Evolutionary conservation across 371 early-diverging fungal genomes (phyloP).

Genomic region (Mortierella sp.): DNA sequence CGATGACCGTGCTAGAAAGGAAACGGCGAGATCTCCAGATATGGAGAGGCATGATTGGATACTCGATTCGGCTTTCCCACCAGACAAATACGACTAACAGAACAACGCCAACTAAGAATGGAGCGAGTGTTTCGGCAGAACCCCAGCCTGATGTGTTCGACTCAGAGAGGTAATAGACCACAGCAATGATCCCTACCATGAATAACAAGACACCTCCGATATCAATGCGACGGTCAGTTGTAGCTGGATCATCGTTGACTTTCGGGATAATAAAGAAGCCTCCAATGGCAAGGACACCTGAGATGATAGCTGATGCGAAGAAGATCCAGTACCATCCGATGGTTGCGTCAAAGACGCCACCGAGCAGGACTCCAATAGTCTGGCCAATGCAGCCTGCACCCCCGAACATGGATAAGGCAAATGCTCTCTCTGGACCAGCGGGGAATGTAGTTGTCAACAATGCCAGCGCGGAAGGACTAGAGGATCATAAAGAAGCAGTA

Average conservation of each 20-base stretch:
- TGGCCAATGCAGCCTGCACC: conserved; percentile 46
- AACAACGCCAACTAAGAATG: too few relatives aligned
- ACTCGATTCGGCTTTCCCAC: too few relatives aligned
- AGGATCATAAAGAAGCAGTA: neutral
- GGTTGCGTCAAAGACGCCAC: conserved; percentile 52
- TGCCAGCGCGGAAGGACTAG: conserved; percentile 28
- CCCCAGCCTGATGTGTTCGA: too few relatives aligned
- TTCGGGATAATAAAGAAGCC: conserved; percentile 43
- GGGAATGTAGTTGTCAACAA: conserved; percentile 33
- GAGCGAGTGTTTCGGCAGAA: too few relatives aligned
- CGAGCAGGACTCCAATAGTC: conserved; percentile 46
- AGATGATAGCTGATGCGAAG: conserved; percentile 34
- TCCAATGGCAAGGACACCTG: conserved; percentile 13
- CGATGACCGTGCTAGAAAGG: conserved; percentile 47
- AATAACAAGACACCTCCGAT: conserved; percentile 23
- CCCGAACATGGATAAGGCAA: conserved; percentile 43
- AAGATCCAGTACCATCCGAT: conserved; percentile 54
- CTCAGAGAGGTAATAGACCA: too few relatives aligned
- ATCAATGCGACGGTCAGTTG: conserved; percentile 37
- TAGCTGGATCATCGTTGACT: conserved; percentile 9
- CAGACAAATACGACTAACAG: too few relatives aligned
- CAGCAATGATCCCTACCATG: too few relatives aligned
- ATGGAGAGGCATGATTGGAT: conserved; percentile 57
- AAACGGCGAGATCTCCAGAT: conserved; percentile 58
- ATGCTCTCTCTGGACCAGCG: conserved; percentile 41